Evolutionary conservation across 73 alveolate genomes (phyloP).

Genomic region (Halteria grandinella): DNA sequence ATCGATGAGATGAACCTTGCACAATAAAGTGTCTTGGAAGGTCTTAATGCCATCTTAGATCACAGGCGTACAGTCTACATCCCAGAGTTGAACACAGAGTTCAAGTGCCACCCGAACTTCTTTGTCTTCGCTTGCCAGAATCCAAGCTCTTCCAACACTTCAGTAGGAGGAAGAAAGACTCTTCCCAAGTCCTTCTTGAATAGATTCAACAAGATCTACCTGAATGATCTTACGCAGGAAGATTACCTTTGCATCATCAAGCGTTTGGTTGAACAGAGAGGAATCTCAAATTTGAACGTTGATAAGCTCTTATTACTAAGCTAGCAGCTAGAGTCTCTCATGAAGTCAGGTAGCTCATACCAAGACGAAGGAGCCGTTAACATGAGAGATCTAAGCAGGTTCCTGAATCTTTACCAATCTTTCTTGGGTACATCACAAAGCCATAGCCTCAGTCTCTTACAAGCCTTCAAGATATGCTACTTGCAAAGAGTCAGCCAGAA

Average conservation of each 20-base stretch:
- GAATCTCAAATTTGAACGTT: not conserved
- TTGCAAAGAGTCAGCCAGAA: constrained; percentile 18
- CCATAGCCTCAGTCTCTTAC: no score
- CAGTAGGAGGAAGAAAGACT: constrained; percentile 98
- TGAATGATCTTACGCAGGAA: constrained; percentile 78
- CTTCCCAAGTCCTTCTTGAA: constrained; percentile 98
- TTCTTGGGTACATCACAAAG: constrained; percentile 17
- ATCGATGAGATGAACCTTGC: constrained; percentile 96
- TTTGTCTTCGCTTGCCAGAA: constrained; percentile 96
- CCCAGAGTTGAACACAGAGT: constrained; percentile 95
- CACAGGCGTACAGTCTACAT: constrained; percentile 94
- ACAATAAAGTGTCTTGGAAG: constrained; percentile 95
- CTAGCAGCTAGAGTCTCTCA: constrained; percentile 1
- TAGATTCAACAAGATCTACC: constrained; percentile 95
- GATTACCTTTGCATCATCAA: constrained; percentile 75
- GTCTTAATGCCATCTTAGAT: constrained; percentile 98
- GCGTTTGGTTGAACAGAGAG: constrained; percentile 1
- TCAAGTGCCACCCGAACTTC: constrained; percentile 89
- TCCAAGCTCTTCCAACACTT: constrained; percentile 81
- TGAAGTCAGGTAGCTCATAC: constrained; percentile 30
- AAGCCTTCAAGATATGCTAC: constrained; percentile 50
- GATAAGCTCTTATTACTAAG: not conserved
- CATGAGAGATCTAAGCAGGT: constrained; percentile 60
- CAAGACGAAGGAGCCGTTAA: constrained; percentile 54
- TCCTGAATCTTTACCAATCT: constrained; percentile 22